Evolutionary conservation across 352 stramenopile species (phyloP).

Genomic region (Peronosclerospora sorghi): DNA sequence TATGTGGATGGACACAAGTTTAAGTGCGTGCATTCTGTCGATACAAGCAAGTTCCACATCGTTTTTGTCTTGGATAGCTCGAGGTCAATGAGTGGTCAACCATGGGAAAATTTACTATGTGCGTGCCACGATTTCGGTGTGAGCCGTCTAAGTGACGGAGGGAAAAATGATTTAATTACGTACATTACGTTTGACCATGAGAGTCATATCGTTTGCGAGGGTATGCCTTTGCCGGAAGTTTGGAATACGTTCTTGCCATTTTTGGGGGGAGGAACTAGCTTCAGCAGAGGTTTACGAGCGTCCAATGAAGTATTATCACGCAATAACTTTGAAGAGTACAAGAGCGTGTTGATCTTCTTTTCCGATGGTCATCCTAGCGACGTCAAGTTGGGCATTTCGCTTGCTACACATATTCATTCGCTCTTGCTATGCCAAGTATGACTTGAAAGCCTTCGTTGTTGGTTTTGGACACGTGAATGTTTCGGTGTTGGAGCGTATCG

Average conservation of each 20-base stretch:
- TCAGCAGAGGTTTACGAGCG: slow-evolving; percentile 20
- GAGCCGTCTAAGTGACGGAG: too few species aligned
- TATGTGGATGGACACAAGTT: too few species aligned
- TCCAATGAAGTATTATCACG: slow-evolving; percentile 54
- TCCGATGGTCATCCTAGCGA: slow-evolving; percentile 38
- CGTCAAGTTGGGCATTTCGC: slow-evolving; percentile 14
- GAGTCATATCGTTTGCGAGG: slow-evolving; percentile 17
- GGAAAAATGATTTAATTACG: too few species aligned
- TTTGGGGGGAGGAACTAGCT: slow-evolving; percentile 28
- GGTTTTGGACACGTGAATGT: slow-evolving; percentile 55
- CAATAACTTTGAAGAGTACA: slow-evolving; percentile 35
- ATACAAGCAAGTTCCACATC: slow-evolving; percentile 24
- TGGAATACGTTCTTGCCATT: slow-evolving; percentile 14
- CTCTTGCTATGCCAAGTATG: slow-evolving; percentile 38
- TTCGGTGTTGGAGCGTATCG: slow-evolving; percentile 33
- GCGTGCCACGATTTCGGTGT: slow-evolving; percentile 18
- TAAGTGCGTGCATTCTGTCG: too few species aligned
- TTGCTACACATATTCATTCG: slow-evolving; percentile 38
- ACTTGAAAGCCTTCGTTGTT: slow-evolving; percentile 42
- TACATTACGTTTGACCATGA: too few species aligned
- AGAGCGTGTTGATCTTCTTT: slow-evolving; percentile 24
- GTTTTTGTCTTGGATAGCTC: slow-evolving; percentile 34
- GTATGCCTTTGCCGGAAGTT: background rate
- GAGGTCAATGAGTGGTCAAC: slow-evolving; percentile 24
- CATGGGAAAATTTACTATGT: slow-evolving; percentile 15